Base-by-base conservation (phyloP, 2,329 filamentous ascomycete species). In the Exophiala dermatitidis region DNA sequence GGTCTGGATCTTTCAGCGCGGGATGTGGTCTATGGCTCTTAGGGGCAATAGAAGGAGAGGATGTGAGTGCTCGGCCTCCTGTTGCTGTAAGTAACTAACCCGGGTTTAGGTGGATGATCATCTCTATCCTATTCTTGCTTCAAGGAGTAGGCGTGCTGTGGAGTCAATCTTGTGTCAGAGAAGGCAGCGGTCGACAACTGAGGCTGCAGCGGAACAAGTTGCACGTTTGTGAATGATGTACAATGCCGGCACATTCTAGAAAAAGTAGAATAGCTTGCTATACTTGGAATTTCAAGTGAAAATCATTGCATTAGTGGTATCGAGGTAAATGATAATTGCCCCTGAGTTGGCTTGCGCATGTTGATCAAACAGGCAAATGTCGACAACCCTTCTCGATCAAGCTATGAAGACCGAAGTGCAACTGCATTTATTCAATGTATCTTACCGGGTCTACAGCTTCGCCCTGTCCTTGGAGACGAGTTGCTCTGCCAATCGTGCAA, bases 401-500 rank as follows among this genome's bases (percentile, higher is more conserved):
- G 19, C 19, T 1, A 19, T 19, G 19, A 19, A 19, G 19, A 19
- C 19, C 19, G 19, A 19, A 1, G 19, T 19, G 19, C 19, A 19
- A 19, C 19, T 19, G 19, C 19, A 19, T 19, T 19, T n/a, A 36
- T 7, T 36, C 33, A 36, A 36, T 36, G n/a, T 36, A 7, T 36
- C 7, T n/a, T 2, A 1, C 19, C 33, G n/a, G 1, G 5, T 8
- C 37, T 36, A 56, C 8, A 56, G 43, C 26, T 33, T 56, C 30
- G 53, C 34, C 45, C 45, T 46, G 6, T 33, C 41, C 28, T 38
- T 47, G n/a, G 43, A 28, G 29, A 59, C 8, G 33, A 59, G 43
- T 37, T 59, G 74, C 53, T 79, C 76, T 0, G 77, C 79, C 36
- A 79, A 60, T 65, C 75, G 71, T 3, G 78, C 78, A 75, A 82